Evolutionary conservation across 768 basidiomycete species (phyloP).

Genomic region (Lentinula boryana): DNA sequence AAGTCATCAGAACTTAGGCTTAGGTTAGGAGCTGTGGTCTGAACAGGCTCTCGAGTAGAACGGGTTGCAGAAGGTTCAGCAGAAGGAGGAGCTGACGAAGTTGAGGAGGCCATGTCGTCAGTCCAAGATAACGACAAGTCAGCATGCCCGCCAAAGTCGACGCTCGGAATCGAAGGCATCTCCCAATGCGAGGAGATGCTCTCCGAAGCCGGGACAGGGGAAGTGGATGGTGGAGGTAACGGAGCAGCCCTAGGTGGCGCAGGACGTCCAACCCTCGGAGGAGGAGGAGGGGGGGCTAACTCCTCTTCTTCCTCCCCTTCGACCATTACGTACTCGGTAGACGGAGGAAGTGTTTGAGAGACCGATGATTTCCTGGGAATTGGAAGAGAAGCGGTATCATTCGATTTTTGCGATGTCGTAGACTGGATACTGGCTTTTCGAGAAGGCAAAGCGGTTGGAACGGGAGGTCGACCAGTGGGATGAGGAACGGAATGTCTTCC

Average conservation of each 20-base stretch:
- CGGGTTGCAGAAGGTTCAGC: slow-evolving; percentile 13
- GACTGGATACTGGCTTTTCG: slow-evolving; percentile 12
- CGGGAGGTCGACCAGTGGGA: slow-evolving; percentile 24
- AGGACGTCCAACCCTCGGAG: slow-evolving; percentile 30
- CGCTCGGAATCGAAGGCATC: slow-evolving; percentile 52
- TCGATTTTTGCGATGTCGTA: slow-evolving; percentile 21
- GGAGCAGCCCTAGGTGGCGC: slow-evolving; percentile 33
- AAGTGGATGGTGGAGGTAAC: slow-evolving; percentile 30
- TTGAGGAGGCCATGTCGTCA: slow-evolving; percentile 42
- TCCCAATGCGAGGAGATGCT: slow-evolving; percentile 57
- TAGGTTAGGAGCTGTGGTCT: slow-evolving; percentile 15
- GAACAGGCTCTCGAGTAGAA: slow-evolving; percentile 11
- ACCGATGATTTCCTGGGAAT: neutral
- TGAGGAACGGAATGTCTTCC: slow-evolving; percentile 18
- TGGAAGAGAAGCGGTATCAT: slow-evolving; percentile 7
- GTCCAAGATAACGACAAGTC: slow-evolving; percentile 61
- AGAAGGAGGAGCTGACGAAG: slow-evolving; percentile 20
- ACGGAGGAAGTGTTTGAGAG: slow-evolving; percentile 1
- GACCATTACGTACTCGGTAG: slow-evolving; percentile 58
- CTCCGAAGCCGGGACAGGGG: slow-evolving; percentile 15
- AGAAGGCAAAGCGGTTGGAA: slow-evolving; percentile 30
- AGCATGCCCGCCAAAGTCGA: slow-evolving; percentile 48
- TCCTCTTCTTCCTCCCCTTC: slow-evolving; percentile 37
- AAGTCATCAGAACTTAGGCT: slow-evolving; percentile 58
- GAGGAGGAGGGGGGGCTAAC: slow-evolving; percentile 25